phyloP scores from a whole-genome alignment of 2,329 filamentous ascomycete species.

The Colletotrichum lindemuthianum region DNA sequence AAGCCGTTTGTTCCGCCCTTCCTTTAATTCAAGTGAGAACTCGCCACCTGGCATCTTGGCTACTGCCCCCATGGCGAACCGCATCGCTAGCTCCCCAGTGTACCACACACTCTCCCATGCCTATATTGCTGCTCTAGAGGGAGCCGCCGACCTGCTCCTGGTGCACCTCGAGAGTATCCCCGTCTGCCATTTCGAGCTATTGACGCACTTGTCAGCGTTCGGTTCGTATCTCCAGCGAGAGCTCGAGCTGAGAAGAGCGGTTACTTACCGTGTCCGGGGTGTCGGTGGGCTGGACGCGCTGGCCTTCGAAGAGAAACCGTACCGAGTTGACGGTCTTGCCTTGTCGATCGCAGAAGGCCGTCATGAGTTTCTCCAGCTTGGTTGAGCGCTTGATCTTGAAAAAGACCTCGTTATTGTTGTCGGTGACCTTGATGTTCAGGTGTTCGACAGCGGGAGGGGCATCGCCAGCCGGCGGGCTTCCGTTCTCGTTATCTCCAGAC shows the following conservation, averaged over 20 bases:
- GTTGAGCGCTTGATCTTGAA: conserved; percentile 99
- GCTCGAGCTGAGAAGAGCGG: not conserved
- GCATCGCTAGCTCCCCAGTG: conserved; percentile 12
- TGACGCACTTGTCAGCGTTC: conserved; percentile 38
- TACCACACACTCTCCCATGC: not conserved
- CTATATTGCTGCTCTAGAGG: conserved; percentile 6
- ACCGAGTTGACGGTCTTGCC: conserved; percentile 88
- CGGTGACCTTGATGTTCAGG: conserved; percentile 98
- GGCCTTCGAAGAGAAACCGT: conserved; percentile 96
- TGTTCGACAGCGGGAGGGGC: conserved; percentile 74
- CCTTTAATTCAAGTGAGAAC: conserved; percentile 20
- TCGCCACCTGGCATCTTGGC: conserved; percentile 9
- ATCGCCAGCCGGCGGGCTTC: conserved; percentile 50
- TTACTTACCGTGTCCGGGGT: conserved; percentile 86
- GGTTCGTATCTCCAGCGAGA: not conserved
- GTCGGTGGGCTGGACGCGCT: conserved; percentile 87
- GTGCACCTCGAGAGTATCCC: conserved; percentile 95
- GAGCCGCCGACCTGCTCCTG: conserved; percentile 94
- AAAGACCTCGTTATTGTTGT: conserved; percentile 99
- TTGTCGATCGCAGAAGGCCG: conserved; percentile 95
- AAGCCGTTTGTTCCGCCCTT: not conserved
- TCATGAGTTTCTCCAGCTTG: conserved; percentile 97
- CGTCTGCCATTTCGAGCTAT: conserved; percentile 96
- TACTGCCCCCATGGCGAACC: conserved; percentile 4
- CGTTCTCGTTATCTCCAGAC: conserved; percentile 63